These are phyloP conservation scores for Amyloporia xantha DNA, from an alignment of 768 basidiomycete genomes.

Conservation along the genomic window DNA sequence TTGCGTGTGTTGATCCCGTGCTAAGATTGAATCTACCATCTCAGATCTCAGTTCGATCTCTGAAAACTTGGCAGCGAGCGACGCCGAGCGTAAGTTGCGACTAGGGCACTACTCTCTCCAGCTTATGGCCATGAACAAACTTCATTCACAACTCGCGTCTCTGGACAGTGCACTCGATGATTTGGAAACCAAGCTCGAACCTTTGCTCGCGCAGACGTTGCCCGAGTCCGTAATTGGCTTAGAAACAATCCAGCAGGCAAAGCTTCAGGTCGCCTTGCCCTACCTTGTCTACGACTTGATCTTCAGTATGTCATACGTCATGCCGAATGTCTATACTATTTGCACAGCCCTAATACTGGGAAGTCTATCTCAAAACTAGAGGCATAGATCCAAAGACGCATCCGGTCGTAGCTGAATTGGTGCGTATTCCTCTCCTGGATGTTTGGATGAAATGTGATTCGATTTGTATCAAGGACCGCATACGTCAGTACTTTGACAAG, in stretches of 20 bases:
- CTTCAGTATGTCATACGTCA: constrained; percentile 51
- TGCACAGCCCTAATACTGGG: not conserved
- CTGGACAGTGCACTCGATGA: constrained; percentile 57
- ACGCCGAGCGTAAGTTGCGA: not conserved
- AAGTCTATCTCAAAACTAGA: constrained; percentile 79
- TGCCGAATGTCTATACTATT: not conserved
- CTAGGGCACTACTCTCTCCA: too few relatives aligned
- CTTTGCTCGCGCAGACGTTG: constrained; percentile 60
- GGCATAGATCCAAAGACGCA: constrained; percentile 79
- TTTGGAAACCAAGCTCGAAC: constrained; percentile 60
- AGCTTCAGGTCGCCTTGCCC: constrained; percentile 71
- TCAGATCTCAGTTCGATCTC: constrained; percentile 2
- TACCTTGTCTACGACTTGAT: constrained; percentile 80
- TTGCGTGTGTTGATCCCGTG: not conserved
- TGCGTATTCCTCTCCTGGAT: constrained; percentile 21
- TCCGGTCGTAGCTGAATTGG: constrained; percentile 68
- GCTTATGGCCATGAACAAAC: constrained; percentile 29
- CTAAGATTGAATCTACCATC: not conserved
- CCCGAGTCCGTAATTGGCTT: constrained; percentile 58
- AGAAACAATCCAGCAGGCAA: constrained; percentile 74
- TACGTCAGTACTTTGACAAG: constrained; percentile 78
- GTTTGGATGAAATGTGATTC: not conserved
- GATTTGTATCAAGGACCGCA: constrained; percentile 50
- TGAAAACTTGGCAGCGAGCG: not conserved
- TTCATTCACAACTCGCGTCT: constrained; percentile 36